Base-by-base conservation (phyloP, 169 alveolate species). In the Plasmodium sp. region DNA sequence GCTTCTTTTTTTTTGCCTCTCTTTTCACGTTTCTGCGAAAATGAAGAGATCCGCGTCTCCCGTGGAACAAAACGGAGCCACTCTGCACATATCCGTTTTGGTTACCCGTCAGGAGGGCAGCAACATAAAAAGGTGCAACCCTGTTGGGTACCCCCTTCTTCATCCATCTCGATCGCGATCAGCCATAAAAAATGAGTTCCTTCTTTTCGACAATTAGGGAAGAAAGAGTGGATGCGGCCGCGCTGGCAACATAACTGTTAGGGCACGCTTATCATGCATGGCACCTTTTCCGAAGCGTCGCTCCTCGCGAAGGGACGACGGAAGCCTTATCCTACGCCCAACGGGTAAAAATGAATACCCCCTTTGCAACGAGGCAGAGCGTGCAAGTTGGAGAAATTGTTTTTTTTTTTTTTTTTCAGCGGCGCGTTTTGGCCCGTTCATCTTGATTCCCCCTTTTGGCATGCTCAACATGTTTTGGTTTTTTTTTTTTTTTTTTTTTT, bases 401-500 rank as follows among this genome's bases (percentile, higher is more conserved):
- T 31, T 31, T 31, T 31, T 71, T 71, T 27, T 31, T 67, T 27
- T 27, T 67, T 27, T 67, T 31, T 71, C 12, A 9, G 80, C n/a
- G 14, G n/a, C 41, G 39, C 48, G 41, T 71, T 12, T 48, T 48
- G 58, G 58, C n/a, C 12, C 12, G n/a, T 48, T 48, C n/a, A 48
- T 9, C 3, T 48, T 33, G n/a, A 71, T 71, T 71, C 36, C n/a
- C n/a, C n/a, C n/a, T 71, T 71, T 71, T 62, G 77, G n/a, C n/a
- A 71, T 34, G 79, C 80, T 14, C n/a, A 33, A 1, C 80, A n/a
- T 71, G 41, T 34, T 33, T 71, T 10, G 36, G 0, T 72, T 14
- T 33, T 75, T n/a, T 75, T 77, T 77, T 77, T n/a, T 77, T 77
- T 77, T 34, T 36, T 34, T 77, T 77, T 18, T 43, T 77, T 34